Percentiles rank a stretch among this genome's conserved stretches.
Conservation (phyloP, 768 basidiomycete species). For the Lactarius pseudohatsudake region DNA sequence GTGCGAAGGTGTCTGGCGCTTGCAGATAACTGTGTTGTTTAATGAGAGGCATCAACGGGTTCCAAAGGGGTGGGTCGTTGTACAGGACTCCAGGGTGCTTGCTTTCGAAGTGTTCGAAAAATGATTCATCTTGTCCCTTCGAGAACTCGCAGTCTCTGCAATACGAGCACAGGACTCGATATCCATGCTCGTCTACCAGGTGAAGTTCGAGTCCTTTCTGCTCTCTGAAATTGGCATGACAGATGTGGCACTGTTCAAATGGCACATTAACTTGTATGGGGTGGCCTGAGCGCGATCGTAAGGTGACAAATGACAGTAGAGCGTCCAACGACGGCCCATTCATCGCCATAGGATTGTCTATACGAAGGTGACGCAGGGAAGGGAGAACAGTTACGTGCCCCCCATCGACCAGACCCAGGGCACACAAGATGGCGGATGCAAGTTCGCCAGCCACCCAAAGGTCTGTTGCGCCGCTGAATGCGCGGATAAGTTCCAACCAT, state of each 20-base stretch:
- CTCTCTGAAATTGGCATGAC: too few relatives aligned
- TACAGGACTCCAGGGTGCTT: too few relatives aligned
- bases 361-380: not conserved
- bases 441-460: not conserved
- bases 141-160: too few relatives aligned
- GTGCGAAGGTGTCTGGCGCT: not conserved
- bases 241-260: too few relatives aligned
- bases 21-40: not conserved
- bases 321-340: not conserved
- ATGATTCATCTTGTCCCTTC: too few relatives aligned
- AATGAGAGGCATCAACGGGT: not conserved
- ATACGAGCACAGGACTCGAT: too few relatives aligned
- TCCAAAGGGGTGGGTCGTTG: not conserved
- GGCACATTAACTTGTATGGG: not conserved
- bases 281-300: not conserved
- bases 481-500: not conserved
- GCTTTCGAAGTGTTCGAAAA: too few relatives aligned
- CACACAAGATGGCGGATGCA: not conserved
- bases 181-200: too few relatives aligned
- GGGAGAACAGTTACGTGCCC: not conserved
- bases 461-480: not conserved
- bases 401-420: conserved; percentile 14
- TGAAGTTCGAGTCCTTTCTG: too few relatives aligned
- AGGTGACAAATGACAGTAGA: not conserved
- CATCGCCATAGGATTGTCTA: not conserved